Base-by-base conservation (phyloP, 2,329 filamentous ascomycete genomes). In the Alternaria atra region DNA sequence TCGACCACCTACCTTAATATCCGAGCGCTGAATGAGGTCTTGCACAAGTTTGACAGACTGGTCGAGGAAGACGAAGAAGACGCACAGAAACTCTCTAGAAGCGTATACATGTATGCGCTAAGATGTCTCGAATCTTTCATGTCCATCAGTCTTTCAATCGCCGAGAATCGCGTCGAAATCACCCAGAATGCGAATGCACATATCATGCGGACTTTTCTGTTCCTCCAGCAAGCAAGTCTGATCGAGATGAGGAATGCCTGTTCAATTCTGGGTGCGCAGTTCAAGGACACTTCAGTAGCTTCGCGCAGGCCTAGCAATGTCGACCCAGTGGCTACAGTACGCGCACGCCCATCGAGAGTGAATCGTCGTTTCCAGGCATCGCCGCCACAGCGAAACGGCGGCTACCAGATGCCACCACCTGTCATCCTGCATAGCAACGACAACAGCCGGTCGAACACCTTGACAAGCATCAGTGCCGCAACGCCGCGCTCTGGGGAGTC, bases 401-500 rank as follows among this genome's bases (percentile, higher is more conserved):
- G 69, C 9, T 75, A 77, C 42, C 72, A 77, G 34, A 71, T 73
- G 50, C 75, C 74, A 37, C 76, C 73, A 43, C 77, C 79, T 35
- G 80, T 82, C 1, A 77, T 82, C n/a, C 68, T 82, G 34, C 74
- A 83, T 57, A 80, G 81, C 56, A 77, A 77, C 23, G 76, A 79
- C 20, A 84, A 81, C 52, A 87, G 85, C 67, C 80, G 85, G 46
- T 84, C 83, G 10, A 86, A 85, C 68, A 84, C 83, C 13, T 75
- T 84, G 77, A 81, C 79, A 2, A 82, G 84, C 58, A 81, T 83
- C 60, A 79, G 79, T 17, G 73, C 79, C 6, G 77, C 76, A n/a
- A 96, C 92, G 1, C 92, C 93, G 46, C 89, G 91, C 25, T 96
- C 92, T 7, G 91, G 90, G 43, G 93, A 97, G 71, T 92, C 91